Percentiles rank a stretch among this genome's conserved stretches.
Evolutionary conservation across 1,284 basidiomycete species (phyloP).

Genomic region (Termitomyces sp.): DNA sequence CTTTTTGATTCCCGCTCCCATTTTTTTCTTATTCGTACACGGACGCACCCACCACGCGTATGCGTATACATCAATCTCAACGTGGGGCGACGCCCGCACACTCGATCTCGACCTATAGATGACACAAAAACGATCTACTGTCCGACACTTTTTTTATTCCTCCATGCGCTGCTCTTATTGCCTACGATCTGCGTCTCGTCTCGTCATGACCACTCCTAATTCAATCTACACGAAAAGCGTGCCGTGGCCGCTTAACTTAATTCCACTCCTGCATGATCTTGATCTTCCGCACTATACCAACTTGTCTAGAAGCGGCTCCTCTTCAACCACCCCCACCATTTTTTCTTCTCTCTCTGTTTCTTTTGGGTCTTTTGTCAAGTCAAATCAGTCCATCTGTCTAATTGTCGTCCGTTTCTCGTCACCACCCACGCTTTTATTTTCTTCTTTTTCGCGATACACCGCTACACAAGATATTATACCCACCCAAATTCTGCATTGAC

Average conservation of each 20-base stretch:
- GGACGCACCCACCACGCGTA: constrained; percentile 1
- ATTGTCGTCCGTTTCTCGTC: constrained; percentile 8
- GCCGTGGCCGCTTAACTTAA: constrained; percentile 7
- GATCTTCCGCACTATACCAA: constrained; percentile 5
- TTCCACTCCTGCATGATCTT: constrained; percentile 10
- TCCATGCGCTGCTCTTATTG: constrained; percentile 59
- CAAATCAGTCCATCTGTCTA: constrained; percentile 9
- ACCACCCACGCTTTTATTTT: too few species aligned
- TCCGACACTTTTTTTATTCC: constrained; percentile 2
- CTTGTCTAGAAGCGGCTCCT: not conserved
- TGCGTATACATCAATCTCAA: not conserved
- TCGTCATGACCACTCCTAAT: constrained; percentile 30
- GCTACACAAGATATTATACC: constrained; percentile 14
- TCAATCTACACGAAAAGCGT: constrained; percentile 1
- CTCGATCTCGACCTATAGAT: constrained; percentile 31
- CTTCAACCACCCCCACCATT: too few species aligned
- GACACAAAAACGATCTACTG: constrained; percentile 17
- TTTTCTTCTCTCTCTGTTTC: not conserved
- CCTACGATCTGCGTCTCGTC: constrained; percentile 44
- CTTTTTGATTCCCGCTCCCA: not conserved
- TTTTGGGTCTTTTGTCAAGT: not conserved
- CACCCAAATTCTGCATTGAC: constrained; percentile 5
- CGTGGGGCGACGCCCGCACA: constrained; percentile 20
- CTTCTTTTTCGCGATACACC: constrained; percentile 6
- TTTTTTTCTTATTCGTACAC: constrained; percentile 8